Base-by-base conservation (phyloP, 2,329 filamentous ascomycete species). In the Ceratocystis ficicola region DNA sequence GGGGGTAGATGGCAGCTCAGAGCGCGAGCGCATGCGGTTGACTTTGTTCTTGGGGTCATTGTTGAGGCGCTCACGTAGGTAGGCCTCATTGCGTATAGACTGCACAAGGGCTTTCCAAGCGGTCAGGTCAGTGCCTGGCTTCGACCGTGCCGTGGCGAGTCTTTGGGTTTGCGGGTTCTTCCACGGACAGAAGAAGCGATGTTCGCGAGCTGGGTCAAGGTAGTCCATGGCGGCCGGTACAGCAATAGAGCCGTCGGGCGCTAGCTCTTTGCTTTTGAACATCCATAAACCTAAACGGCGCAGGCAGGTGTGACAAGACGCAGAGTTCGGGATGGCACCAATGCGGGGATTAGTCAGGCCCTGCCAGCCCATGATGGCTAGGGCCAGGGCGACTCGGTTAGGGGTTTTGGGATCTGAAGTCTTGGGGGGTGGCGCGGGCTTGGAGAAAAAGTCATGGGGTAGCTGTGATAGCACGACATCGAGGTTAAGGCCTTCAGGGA, bases 251-350 rank as follows among this genome's bases (percentile, higher is more conserved):
- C 79, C 80, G 17, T 76, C 75, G 1, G 78, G 76, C 67, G 83
- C 81, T 36, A 87, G 81, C 71, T 84, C 83, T 74, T 86, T 91
- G 74, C 86, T 86, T 72, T 86, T 88, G 74, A 95, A 97, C 79
- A 99, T 87, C 94, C 94, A 99, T 1, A 99, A 80, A 0, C 94
- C 94, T 0, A 97, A 79, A 1, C 92, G 85, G 67, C 94, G 86
- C 72, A 95, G 88, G 73, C 94, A 99, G 22, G 90, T 89, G 67
- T 87, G 82, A 74, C 94, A 99, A 3, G 85, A 86, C 5, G 89
- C 86, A 17, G 93, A 83, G 68, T 90, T 88, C 50, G 86, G 84
- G 25, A 87, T 83, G 1, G 84, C 75, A 72, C 86, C 74, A 71
- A 85, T 76, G 72, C 80, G 76, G 12, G 76, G 69, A 70, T 83